These are phyloP conservation scores for Barbarea vulgaris DNA, from an alignment of 345 rosid species.

Conservation along the genomic window DNA sequence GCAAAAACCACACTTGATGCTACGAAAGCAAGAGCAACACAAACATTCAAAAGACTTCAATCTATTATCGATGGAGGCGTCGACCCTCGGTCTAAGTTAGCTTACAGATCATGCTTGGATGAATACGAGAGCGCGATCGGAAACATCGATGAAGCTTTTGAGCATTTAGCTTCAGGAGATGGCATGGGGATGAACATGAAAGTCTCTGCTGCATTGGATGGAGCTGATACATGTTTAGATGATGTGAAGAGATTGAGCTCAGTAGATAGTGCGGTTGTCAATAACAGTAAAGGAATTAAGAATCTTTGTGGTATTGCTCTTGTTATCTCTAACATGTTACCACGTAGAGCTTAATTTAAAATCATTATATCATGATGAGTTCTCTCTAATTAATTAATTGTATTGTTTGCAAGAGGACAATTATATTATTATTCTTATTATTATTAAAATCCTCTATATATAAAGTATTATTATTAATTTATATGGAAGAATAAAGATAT, in stretches of 20 bases:
- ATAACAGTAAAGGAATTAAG: conserved; percentile 31
- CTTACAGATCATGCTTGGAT: conserved; percentile 37
- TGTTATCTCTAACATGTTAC: conserved; percentile 42
- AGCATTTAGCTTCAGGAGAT: conserved; percentile 37
- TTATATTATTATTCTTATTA: neutral
- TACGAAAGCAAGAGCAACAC: conserved; percentile 24
- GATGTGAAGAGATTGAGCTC: conserved; percentile 37
- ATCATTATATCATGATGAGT: conserved; percentile 6
- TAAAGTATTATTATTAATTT: too few species aligned
- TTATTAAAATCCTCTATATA: neutral
- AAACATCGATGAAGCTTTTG: conserved; percentile 29
- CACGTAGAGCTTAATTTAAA: conserved; percentile 29
- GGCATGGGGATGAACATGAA: conserved; percentile 29
- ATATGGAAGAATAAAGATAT: too few species aligned
- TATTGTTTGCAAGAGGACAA: conserved; percentile 21
- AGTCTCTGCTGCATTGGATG: conserved; percentile 40
- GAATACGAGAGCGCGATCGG: conserved; percentile 14
- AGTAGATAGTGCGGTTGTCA: conserved; percentile 30
- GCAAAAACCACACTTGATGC: conserved; percentile 36
- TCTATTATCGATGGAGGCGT: conserved; percentile 35
- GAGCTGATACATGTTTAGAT: conserved; percentile 39
- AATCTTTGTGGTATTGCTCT: conserved; percentile 41
- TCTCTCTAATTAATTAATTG: conserved; percentile 11
- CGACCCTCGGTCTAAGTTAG: conserved; percentile 38
- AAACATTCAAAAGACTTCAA: conserved; percentile 28